Base-by-base conservation (phyloP, 75 land plant species). In the Pinus albicaulis region DNA sequence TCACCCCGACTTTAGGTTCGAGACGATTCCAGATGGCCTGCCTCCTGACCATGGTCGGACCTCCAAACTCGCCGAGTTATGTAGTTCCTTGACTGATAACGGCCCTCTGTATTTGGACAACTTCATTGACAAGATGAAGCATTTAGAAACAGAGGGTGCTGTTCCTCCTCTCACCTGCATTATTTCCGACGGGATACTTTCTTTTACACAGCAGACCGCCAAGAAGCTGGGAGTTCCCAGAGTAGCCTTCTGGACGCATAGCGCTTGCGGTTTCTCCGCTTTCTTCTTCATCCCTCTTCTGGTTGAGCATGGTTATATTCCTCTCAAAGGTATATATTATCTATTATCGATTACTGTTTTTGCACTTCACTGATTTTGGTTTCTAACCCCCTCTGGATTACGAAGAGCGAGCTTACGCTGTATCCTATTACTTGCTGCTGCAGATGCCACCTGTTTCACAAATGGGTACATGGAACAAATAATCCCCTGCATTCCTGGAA, bases 101-200 rank as follows among this genome's bases (percentile, higher is more conserved):
- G 26, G 63, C 41, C 31, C 61, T 3, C 52, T 56, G 3, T 83
- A 76, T 2, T 81, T 87, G 22, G 31, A 26, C 19, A 63, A 72
- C 0, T 81, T 87, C 3, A 24, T 87, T 0, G 34, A 22, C 5
- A 80, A 55, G 73, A 41, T 73, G 77, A 82, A 28, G 48, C 23
- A 26, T 24, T 1, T 44, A 5, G 2, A 44, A 13, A 44, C 52
- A 44, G 52, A 44, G 2, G 52, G 52, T 44, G 73, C 19, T 22
- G 17, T 55, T 20, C 79, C 91, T 56, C 88, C 81, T 3, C 84
- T 89, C 3, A 75, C 80, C 0, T 86, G 89, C 74, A 78, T 89
- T 14, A 28, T 89, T 14, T 71, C 84, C 6, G 88, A 86, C 53
- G 86, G 74, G 0, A 75, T 48, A 55, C 77, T 82, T 86, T 72